Evolutionary conservation across 163 green algal species (phyloP).

Genomic region (Botryococcus braunii): DNA sequence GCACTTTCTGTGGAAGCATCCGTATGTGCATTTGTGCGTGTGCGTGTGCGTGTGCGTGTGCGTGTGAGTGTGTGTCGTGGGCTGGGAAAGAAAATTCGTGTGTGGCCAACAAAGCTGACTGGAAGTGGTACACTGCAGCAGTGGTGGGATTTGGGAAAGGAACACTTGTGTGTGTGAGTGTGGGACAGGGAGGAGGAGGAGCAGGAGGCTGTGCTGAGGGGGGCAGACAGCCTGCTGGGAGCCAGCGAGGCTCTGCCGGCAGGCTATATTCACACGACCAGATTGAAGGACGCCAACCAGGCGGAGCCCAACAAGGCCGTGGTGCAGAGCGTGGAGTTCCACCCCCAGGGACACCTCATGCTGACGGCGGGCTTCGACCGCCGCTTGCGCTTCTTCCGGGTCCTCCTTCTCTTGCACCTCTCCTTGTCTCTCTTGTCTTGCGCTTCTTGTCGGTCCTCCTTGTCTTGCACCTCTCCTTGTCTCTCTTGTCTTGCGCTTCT

Average conservation of each 20-base stretch:
- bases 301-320: slow-evolving; percentile 49
- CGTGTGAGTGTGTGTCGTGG: no score
- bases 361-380: slow-evolving; percentile 84
- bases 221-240: slow-evolving; percentile 36
- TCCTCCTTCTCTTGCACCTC: slow-evolving; percentile 11
- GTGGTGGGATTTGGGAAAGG: no score
- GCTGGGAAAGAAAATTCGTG: no score
- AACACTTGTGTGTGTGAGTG: no score
- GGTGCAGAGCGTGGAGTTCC: slow-evolving; percentile 71
- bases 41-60: no score
- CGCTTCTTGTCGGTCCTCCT: slow-evolving; percentile 68
- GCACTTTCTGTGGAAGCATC: no score
- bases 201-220: slow-evolving; percentile 12
- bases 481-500: slow-evolving; percentile 84
- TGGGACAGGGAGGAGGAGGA: no score
- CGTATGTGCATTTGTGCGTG: no score
- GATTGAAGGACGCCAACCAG: slow-evolving; percentile 79
- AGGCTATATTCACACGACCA: slow-evolving; percentile 56
- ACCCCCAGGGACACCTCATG: slow-evolving; percentile 75
- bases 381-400: slow-evolving; percentile 77
- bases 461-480: no score
- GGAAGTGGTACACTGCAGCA: no score
- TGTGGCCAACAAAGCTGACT: no score
- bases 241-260: slow-evolving; percentile 35
- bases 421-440: no score